Conservation (phyloP, 2,329 filamentous ascomycete genomes). For the Monilinia polystroma region DNA sequence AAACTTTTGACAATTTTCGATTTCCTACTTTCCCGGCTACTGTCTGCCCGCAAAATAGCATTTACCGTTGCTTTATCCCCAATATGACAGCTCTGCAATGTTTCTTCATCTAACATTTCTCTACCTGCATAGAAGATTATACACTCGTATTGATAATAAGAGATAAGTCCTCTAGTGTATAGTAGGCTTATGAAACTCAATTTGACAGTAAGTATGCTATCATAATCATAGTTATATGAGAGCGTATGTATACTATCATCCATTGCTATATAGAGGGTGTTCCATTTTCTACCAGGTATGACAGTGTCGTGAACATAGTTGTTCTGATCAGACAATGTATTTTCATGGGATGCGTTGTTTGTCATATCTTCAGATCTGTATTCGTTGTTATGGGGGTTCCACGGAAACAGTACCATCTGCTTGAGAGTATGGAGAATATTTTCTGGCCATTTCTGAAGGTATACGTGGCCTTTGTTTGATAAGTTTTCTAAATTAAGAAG, state of each 20-base stretch:
- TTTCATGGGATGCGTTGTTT: background rate
- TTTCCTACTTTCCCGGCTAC: background rate
- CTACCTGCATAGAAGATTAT: constrained; percentile 5
- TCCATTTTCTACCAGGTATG: background rate
- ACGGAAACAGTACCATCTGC: background rate
- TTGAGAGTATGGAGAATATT: background rate
- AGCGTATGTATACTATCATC: background rate
- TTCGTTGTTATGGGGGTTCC: background rate
- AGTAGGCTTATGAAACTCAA: background rate
- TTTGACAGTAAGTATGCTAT: background rate
- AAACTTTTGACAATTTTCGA: background rate
- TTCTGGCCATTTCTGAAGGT: background rate
- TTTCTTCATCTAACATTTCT: background rate
- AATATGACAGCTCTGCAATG: background rate
- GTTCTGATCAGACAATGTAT: no score
- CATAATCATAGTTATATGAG: background rate
- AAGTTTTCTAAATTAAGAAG: constrained; percentile 7
- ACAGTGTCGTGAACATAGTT: background rate
- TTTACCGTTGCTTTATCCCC: constrained; percentile 15
- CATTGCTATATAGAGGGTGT: background rate
- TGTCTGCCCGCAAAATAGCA: constrained; percentile 2
- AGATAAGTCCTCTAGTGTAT: background rate
- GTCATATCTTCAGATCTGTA: background rate
- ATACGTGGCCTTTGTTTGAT: constrained; percentile 1
- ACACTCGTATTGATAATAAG: background rate